Percentiles rank a stretch among this genome's conserved stretches.
phyloP scores from a whole-genome alignment of 23 red algal species.

The Gracilaria domingensis region DNA sequence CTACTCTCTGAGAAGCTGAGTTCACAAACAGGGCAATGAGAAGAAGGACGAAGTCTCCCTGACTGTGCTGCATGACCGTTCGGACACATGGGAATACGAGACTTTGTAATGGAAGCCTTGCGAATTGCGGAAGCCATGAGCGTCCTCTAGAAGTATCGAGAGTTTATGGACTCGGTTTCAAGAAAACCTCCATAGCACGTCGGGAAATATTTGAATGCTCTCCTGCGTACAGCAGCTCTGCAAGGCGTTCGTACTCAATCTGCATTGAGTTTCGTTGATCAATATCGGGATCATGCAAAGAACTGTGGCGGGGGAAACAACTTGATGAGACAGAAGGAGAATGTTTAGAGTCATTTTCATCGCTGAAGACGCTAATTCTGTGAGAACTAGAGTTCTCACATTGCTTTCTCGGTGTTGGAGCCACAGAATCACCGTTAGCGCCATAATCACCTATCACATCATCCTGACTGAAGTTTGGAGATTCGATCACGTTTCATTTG shows the following conservation, averaged over 20 bases:
- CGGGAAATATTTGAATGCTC: conserved; percentile 20
- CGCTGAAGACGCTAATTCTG: too few relatives aligned
- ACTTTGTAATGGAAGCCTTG: neutral
- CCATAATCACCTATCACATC: too few relatives aligned
- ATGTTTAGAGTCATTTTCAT: too few relatives aligned
- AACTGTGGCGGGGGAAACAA: neutral
- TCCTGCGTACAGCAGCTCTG: neutral
- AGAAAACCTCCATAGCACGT: neutral
- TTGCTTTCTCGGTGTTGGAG: too few relatives aligned
- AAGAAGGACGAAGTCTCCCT: neutral
- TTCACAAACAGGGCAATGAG: neutral
- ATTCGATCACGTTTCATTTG: too few relatives aligned
- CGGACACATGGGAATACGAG: neutral
- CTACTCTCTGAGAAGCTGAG: neutral
- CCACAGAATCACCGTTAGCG: too few relatives aligned
- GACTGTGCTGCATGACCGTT: conserved; percentile 1
- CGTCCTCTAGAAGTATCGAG: neutral
- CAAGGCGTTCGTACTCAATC: neutral
- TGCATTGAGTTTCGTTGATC: neutral
- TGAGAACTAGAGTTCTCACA: too few relatives aligned
- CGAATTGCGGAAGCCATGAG: neutral
- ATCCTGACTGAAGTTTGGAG: too few relatives aligned
- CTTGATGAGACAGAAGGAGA: neutral
- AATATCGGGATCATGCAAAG: neutral
- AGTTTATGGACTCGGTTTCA: neutral